These are phyloP conservation scores for Ailanthus altissimus DNA, from an alignment of 345 rosid genomes.

Conservation along the genomic window DNA sequence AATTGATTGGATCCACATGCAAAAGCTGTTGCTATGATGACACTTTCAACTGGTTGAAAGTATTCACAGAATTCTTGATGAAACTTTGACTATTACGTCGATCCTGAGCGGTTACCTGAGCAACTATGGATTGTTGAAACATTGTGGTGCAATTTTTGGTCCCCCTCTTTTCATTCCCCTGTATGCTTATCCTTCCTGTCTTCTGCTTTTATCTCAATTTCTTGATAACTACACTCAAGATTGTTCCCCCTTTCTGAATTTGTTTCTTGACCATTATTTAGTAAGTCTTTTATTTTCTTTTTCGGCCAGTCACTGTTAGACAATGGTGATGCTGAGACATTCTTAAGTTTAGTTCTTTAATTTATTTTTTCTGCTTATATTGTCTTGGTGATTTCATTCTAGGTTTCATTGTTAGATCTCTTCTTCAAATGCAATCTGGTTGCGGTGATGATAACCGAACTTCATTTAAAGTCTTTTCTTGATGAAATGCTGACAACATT, in stretches of 20 bases:
- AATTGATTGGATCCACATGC: too few species aligned
- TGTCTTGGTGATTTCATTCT: not conserved
- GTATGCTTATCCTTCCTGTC: not conserved
- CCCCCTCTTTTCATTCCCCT: not conserved
- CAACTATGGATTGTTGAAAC: slow-evolving; percentile 15
- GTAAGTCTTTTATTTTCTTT: not conserved
- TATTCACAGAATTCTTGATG: slow-evolving; percentile 35
- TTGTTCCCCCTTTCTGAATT: not conserved
- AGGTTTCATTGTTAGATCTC: not conserved
- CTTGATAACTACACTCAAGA: not conserved
- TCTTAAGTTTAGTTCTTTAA: not conserved
- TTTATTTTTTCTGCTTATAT: not conserved
- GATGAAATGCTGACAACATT: slow-evolving; percentile 36
- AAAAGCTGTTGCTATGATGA: slow-evolving; percentile 53
- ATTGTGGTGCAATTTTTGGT: not conserved
- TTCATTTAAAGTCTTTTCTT: slow-evolving; percentile 29
- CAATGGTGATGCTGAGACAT: not conserved
- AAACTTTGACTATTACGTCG: slow-evolving; percentile 43
- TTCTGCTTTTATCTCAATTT: not conserved
- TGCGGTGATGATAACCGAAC: slow-evolving; percentile 40
- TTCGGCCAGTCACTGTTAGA: not conserved
- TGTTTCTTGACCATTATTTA: not conserved
- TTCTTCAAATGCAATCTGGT: slow-evolving; percentile 12
- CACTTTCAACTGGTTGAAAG: slow-evolving; percentile 29
- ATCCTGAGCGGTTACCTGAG: slow-evolving; percentile 72